Base-by-base conservation (phyloP, 805 yeast species). In the Starmera pachycereana region DNA sequence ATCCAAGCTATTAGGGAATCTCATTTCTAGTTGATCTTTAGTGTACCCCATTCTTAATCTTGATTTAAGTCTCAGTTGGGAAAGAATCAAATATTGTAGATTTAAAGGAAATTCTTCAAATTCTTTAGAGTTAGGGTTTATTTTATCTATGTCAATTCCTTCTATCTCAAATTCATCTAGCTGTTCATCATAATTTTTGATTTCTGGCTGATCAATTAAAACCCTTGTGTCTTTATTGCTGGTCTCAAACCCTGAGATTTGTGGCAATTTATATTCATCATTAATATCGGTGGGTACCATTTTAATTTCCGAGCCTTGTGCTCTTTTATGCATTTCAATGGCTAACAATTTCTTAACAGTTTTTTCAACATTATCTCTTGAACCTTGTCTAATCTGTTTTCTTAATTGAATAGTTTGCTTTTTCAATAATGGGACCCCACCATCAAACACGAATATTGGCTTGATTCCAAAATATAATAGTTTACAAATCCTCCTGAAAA, bases 391-490 rank as follows among this genome's bases (percentile, higher is more conserved):
- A 44, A 84, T 62, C 51, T 83, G 85, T 47, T 76, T 72, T 46
- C 99, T 71, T 43, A 75, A 69, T 12, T 69, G 68, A 13, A 92
- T 83, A 0, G 96, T 90, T 43, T 78, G 78, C 46, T 79, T 66
- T 63, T 92, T 92, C 53, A 92, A 61, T 1, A 70, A 68, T 0
- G 96, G 96, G 0, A 94, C 96, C 2, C 92, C 96, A 25, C 97
- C 97, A 63, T 89, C 97, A 65, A 89, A 89, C 1, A 89, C 92
- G 67, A 89, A 89, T 6, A 89, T 81, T 0, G 97, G 97, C 38
- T 66, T 69, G 14, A 83, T 87, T 0, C 97, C 97, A 63, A 80
- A 84, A 57, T 76, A 92, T 19, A 92, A 59, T 44, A 92, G 62
- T 51, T 92, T 92, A 63, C 97, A 89, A 12, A 92, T 88, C 40